Base-by-base conservation (phyloP, 768 basidiomycete species). In the Trametes maxima region DNA sequence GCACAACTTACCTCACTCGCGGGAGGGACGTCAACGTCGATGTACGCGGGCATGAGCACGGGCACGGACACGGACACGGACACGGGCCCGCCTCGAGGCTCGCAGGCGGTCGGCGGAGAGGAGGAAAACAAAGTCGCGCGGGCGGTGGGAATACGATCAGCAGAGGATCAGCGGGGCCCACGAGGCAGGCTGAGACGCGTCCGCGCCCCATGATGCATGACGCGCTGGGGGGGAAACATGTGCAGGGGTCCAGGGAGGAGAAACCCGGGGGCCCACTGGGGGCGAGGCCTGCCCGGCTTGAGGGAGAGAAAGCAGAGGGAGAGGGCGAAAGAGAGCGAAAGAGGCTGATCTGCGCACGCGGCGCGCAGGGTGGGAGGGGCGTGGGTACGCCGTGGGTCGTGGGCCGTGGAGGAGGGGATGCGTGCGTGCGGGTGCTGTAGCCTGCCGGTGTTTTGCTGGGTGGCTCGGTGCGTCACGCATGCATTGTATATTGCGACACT, bases 111-210 rank as follows among this genome's bases (percentile, higher is more conserved):
- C 28, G 28, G 28, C 28, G 16, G 43, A 35, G 14, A n/a, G 25
- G 28, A 17, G 36, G 21, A 8, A 56, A 39, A 57, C 55, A 40
- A 47, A 24, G 45, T 48, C n/a, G 16, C n/a, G 55, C 45, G 55
- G 21, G 46, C 28, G 42, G 53, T 33, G 53, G 28, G 42, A 54
- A 35, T 44, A 21, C 19, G 40, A 22, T 39, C 11, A 14, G 28
- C 13, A 21, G 19, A 22, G 16, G 46, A 57, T 57, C 55, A 47
- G 55, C 45, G 55, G 17, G 55, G 21, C 6, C 55, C 55, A 57
- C 17, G 55, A 55, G 54, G 54, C 51, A 10, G 21, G 37, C 51
- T 53, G 39, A 53, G 51, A 53, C 25, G 51, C 40, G 51, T 37
- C 51, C 51, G 16, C 40, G 51, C 17, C 47, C 35, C 51, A 21